Evolutionary conservation across 768 basidiomycete species (phyloP).

Genomic region (Sutorius australiensis): DNA sequence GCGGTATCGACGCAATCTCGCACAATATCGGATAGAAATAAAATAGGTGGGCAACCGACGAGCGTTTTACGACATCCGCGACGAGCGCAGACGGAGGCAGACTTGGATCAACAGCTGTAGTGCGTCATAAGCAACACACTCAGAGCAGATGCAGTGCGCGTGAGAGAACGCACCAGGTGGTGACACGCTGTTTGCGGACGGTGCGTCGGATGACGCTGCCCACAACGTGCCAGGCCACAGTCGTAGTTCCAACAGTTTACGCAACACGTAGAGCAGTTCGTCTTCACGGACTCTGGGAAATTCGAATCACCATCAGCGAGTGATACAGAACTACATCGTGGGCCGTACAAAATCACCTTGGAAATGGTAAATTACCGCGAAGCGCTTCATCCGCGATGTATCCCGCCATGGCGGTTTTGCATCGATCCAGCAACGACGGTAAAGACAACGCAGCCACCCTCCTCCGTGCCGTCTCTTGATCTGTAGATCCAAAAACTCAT

Average conservation of each 20-base stretch:
- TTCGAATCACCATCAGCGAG: not conserved
- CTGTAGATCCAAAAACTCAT: slow-evolving; percentile 33
- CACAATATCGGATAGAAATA: slow-evolving; percentile 79
- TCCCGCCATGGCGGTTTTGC: slow-evolving; percentile 57
- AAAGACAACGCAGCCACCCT: slow-evolving; percentile 72
- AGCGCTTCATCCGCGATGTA: slow-evolving; percentile 84
- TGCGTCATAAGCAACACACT: not conserved
- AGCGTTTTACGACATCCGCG: slow-evolving; percentile 69
- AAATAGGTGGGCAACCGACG: slow-evolving; percentile 80
- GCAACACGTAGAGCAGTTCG: slow-evolving; percentile 80
- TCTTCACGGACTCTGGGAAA: slow-evolving; percentile 72
- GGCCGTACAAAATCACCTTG: slow-evolving; percentile 49
- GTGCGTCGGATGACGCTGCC: slow-evolving; percentile 68
- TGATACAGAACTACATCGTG: not conserved
- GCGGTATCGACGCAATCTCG: slow-evolving; percentile 71
- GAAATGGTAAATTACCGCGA: slow-evolving; percentile 85
- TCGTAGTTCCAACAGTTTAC: slow-evolving; percentile 67
- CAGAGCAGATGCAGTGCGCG: not conserved
- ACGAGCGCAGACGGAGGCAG: slow-evolving; percentile 54
- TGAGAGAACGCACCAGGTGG: slow-evolving; percentile 48
- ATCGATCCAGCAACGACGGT: slow-evolving; percentile 74
- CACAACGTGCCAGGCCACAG: slow-evolving; percentile 75
- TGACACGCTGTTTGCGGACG: slow-evolving; percentile 48
- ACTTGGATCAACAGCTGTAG: slow-evolving; percentile 39
- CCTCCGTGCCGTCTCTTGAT: slow-evolving; percentile 54